Conservation (phyloP, 352 stramenopile species). For the Pythium aphanidermatum region DNA sequence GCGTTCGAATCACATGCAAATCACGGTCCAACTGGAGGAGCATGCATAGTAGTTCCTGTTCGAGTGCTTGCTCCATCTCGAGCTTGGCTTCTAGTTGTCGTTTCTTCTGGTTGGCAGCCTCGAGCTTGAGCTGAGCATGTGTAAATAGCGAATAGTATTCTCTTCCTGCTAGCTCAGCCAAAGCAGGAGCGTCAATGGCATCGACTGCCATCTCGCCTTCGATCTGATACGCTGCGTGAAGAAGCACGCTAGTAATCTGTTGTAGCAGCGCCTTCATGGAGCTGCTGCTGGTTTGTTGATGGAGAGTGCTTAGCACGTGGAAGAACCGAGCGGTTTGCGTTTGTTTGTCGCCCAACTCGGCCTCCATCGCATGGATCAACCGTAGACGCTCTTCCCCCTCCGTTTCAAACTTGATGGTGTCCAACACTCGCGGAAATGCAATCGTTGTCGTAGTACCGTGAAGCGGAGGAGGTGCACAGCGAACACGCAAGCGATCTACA, state of each 20-base stretch:
- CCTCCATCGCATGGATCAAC: conserved; percentile 84
- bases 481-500: conserved; percentile 1
- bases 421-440: conserved; percentile 79
- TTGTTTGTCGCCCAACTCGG: conserved; percentile 7
- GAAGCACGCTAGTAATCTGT: conserved; percentile 16
- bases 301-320: conserved; percentile 19
- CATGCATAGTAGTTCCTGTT: conserved; percentile 26
- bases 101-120: conserved; percentile 6
- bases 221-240: conserved; percentile 16
- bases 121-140: conserved; percentile 13
- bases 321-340: conserved; percentile 28
- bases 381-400: conserved; percentile 54
- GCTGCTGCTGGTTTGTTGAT: conserved; percentile 13
- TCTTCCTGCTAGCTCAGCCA: conserved; percentile 9
- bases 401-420: conserved; percentile 61
- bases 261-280: conserved; percentile 27
- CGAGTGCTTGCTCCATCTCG: conserved; percentile 40
- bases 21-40: conserved; percentile 34
- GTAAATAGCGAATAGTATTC: conserved; percentile 28
- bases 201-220: background rate
- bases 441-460: background rate
- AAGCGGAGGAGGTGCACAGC: conserved; percentile 2
- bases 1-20: conserved; percentile 24
- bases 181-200: conserved; percentile 5
- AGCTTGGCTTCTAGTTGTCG: conserved; percentile 24